These are phyloP conservation scores for Kalanchoe fedtschenkoi DNA, from an alignment of 164 flowering plant genomes.

Conservation along the genomic window DNA sequence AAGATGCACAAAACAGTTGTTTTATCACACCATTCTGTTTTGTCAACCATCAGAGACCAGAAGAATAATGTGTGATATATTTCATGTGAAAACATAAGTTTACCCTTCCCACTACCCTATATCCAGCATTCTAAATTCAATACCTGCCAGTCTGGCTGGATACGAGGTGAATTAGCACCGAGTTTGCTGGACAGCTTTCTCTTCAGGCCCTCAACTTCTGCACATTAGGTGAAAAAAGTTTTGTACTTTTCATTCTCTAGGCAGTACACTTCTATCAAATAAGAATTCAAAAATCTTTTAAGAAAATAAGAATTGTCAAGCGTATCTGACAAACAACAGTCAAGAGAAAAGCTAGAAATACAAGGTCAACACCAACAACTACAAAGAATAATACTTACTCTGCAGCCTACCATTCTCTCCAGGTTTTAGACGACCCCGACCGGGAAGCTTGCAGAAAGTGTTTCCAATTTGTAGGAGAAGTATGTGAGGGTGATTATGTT, in stretches of 20 bases:
- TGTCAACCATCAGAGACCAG: background rate
- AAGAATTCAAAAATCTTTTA: background rate
- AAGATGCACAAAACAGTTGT: no score
- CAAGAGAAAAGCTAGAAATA: background rate
- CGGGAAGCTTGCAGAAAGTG: constrained; percentile 97
- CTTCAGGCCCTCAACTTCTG: constrained; percentile 95
- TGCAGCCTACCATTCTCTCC: constrained; percentile 79
- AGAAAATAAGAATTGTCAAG: background rate
- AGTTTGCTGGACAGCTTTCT: constrained; percentile 96
- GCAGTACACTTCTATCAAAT: background rate
- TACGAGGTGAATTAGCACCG: constrained; percentile 70
- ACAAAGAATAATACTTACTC: background rate
- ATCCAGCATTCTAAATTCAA: background rate
- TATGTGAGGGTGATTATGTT: constrained; percentile 98
- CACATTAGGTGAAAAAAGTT: constrained; percentile 1
- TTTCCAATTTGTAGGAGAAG: constrained; percentile 95
- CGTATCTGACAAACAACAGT: background rate
- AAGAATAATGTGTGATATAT: background rate
- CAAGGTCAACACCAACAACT: background rate
- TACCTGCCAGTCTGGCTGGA: constrained; percentile 98
- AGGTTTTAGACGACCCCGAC: constrained; percentile 95
- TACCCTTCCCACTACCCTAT: background rate
- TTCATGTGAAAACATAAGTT: background rate
- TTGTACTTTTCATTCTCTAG: background rate
- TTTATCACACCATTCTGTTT: background rate